Percentiles rank a stretch among this genome's conserved stretches.
Conservation (phyloP, 768 basidiomycete genomes). For the Amanita jacksonii region DNA sequence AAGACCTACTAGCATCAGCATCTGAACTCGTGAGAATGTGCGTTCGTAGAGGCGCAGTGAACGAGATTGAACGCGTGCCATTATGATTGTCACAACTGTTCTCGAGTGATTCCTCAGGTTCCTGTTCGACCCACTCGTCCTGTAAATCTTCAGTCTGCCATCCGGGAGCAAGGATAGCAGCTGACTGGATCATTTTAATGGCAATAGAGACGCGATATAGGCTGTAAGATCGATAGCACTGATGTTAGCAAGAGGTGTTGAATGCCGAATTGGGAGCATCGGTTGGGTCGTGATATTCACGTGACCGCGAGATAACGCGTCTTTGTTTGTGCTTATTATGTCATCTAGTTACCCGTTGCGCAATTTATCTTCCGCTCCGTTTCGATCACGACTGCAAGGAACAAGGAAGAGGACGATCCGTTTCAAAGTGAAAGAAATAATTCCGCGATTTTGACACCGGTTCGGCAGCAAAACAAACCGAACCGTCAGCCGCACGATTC, state of each 20-base stretch:
- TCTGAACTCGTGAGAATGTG: conserved; percentile 39
- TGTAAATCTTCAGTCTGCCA: conserved; percentile 88
- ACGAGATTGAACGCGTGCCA: conserved; percentile 48
- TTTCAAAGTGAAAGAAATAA: conserved; percentile 1
- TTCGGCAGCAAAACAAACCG: conserved; percentile 3
- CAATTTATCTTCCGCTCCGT: background rate
- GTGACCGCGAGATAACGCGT: conserved; percentile 6
- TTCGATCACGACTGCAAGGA: background rate
- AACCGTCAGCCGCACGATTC: background rate
- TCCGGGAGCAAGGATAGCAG: conserved; percentile 33
- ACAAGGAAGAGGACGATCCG: background rate
- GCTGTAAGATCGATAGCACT: conserved; percentile 2
- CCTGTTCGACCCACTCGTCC: conserved; percentile 83
- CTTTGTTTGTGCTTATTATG: background rate
- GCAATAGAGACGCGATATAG: conserved; percentile 3
- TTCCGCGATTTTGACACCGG: conserved; percentile 5
- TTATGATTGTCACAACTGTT: conserved; percentile 30
- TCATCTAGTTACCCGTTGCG: background rate
- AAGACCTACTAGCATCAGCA: conserved; percentile 19
- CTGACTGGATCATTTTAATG: conserved; percentile 23
- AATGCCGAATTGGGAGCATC: background rate
- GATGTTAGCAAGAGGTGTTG: background rate
- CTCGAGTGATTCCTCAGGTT: conserved; percentile 30
- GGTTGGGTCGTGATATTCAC: conserved; percentile 5
- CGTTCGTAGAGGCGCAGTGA: conserved; percentile 47